Percentiles rank a stretch among this genome's conserved stretches.
Evolutionary conservation across 352 stramenopile genomes (phyloP).

Genomic region (Pythium monospermum): DNA sequence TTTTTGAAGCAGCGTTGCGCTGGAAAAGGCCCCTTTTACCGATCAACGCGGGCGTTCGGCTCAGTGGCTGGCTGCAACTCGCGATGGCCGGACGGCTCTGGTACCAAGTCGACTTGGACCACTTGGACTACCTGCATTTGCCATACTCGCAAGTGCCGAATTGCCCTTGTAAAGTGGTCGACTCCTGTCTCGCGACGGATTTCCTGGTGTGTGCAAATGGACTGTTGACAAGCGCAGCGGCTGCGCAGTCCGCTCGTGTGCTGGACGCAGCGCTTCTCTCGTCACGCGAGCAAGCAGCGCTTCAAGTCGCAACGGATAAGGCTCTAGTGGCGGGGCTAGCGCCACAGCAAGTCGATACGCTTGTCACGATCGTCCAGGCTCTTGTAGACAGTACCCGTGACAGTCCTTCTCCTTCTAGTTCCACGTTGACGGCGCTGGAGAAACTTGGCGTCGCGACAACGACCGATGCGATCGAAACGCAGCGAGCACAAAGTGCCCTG

Average conservation of each 20-base stretch:
- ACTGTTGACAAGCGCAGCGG: conserved; percentile 22
- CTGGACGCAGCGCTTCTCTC: not conserved
- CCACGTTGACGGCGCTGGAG: conserved; percentile 5
- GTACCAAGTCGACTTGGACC: conserved; percentile 38
- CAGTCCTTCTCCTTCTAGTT: too few relatives aligned
- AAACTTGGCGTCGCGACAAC: conserved; percentile 3
- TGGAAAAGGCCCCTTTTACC: conserved; percentile 37
- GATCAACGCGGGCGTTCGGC: conserved; percentile 30
- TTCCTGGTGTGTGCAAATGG: conserved; percentile 38
- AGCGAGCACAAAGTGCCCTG: not conserved
- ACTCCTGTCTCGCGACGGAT: conserved; percentile 43
- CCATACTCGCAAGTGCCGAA: conserved; percentile 35
- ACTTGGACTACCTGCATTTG: conserved; percentile 29
- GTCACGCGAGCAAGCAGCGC: not conserved
- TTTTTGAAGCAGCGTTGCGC: conserved; percentile 33
- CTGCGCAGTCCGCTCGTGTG: conserved; percentile 5
- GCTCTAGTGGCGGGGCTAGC: conserved; percentile 8
- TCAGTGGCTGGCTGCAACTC: conserved; percentile 36
- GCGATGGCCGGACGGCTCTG: conserved; percentile 47
- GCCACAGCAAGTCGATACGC: not conserved
- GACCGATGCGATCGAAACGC: not conserved
- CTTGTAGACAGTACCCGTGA: not conserved
- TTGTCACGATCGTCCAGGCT: not conserved
- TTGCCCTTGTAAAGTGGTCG: conserved; percentile 39
- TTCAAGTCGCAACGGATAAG: not conserved